Conservation (phyloP, 306 rosid genomes). For the Medicago lupulina region DNA sequence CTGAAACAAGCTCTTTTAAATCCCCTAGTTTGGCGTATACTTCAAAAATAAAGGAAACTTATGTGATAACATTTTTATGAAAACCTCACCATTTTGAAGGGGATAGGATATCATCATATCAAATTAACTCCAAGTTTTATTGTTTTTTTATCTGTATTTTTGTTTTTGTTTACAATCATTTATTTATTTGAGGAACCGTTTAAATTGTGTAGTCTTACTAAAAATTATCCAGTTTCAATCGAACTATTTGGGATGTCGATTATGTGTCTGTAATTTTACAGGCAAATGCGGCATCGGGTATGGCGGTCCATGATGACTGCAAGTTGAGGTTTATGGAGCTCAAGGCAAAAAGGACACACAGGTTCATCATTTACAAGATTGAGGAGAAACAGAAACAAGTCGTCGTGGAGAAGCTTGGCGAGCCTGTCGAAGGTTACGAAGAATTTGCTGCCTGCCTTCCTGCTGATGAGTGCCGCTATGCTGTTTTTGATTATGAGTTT, state of each 20-base stretch:
- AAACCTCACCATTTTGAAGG: constrained; percentile 7
- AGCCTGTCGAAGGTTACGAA: constrained; percentile 40
- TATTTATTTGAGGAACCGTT: too few species aligned
- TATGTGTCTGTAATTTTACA: constrained; percentile 18
- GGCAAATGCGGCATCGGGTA: constrained; percentile 45
- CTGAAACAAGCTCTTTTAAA: background rate
- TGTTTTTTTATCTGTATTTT: too few species aligned
- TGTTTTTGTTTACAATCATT: too few species aligned
- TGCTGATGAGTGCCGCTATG: constrained; percentile 42
- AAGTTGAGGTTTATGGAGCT: constrained; percentile 42
- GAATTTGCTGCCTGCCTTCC: constrained; percentile 41
- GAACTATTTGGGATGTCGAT: background rate
- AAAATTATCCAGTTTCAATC: background rate
- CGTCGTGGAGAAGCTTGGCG: constrained; percentile 44
- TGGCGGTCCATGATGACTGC: constrained; percentile 49
- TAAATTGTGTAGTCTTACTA: constrained; percentile 7
- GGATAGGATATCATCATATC: background rate
- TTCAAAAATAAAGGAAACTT: background rate
- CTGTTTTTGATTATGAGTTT: constrained; percentile 42
- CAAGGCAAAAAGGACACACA: constrained; percentile 45
- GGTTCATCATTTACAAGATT: constrained; percentile 43
- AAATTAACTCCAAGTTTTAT: background rate
- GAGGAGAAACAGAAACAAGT: constrained; percentile 42
- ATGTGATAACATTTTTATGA: background rate
- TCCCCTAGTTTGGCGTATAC: background rate